These are phyloP conservation scores for Ophiostoma ips DNA, from an alignment of 2,329 filamentous ascomycete genomes.

Conservation along the genomic window DNA sequence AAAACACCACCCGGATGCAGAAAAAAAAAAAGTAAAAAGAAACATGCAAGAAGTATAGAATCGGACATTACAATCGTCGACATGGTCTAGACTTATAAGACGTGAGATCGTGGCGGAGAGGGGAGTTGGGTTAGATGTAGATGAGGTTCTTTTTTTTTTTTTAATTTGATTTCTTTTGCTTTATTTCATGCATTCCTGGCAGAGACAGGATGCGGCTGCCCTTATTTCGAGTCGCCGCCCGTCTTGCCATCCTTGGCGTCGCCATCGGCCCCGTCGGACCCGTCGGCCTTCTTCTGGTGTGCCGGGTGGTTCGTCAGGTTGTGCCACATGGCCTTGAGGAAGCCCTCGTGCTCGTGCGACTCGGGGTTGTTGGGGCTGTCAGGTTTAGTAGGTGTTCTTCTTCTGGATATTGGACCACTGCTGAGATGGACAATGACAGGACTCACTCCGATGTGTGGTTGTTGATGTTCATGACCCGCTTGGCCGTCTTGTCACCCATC, in stretches of 20 bases:
- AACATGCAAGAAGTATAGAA: not conserved
- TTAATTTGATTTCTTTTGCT: constrained; percentile 15
- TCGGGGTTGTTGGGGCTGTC: constrained; percentile 21
- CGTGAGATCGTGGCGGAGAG: not conserved
- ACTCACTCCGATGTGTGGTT: constrained; percentile 16
- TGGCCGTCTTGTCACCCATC: constrained; percentile 83
- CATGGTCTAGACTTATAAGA: not conserved
- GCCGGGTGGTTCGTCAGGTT: constrained; percentile 66
- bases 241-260: constrained; percentile 7
- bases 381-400: constrained; percentile 14
- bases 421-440: too few relatives aligned
- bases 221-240: not conserved
- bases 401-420: too few relatives aligned
- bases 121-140: not conserved
- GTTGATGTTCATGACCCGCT: constrained; percentile 77
- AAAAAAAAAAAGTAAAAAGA: not conserved
- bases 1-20: not conserved
- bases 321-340: constrained; percentile 88
- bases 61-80: not conserved
- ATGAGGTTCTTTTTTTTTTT: constrained; percentile 2
- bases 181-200: constrained; percentile 11
- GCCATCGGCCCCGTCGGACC: not conserved
- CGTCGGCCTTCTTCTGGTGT: constrained; percentile 29
- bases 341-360: constrained; percentile 69
- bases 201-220: not conserved